Evolutionary conservation across 164 flowering plant genomes (phyloP), one percentile per base, ranked within the genome.

Genomic region (Vitis labrusca): DNA sequence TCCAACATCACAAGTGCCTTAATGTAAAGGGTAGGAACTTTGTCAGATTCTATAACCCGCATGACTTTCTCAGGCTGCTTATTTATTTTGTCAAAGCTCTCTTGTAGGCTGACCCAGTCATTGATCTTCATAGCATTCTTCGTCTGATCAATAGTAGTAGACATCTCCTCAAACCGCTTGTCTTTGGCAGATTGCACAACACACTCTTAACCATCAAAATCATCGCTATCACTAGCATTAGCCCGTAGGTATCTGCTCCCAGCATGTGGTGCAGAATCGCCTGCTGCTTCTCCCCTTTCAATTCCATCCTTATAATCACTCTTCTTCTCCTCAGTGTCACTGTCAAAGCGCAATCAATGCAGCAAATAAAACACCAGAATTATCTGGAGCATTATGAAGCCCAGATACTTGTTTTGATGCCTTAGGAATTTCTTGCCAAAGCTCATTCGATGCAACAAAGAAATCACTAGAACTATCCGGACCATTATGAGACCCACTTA

Each of bases 31-130:
- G 19, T 19, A 19, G 19, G 19, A 19, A 19, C 19, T 19, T 19
- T 19, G 19, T 19, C 19, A 19, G 19, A 92, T 92, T 92, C 99
- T 0, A 83, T 85, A 9, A 90, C 87, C 50, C 96, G 81, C 76
- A 92, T 88, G 5, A 95, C 96, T 72, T 95, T 95, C 81, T 93
- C 98, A 1, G 91, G 87, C 72, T 91, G 98, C 68, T 91, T 95
- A 67, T 92, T 92, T 0, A 95, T 74, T 83, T 91, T 90, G 63
- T 95, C 19, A 19, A 19, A 19, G 19, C 59, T 80, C 73, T 95
- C 99, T 54, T 85, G 96, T 30, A 92, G 70, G 76, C 88, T 88
- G 10, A 95, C 98, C 19, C 19, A 19, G 1, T 19, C 19, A 19
- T 19, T 19, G 19, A 19, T 19, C 19, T 19, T 19, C 19, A 19